Evolutionary conservation across 1,139 yeast genomes (phyloP), one percentile per base, ranked within the genome.

Genomic region (Hyphopichia burtonii): DNA sequence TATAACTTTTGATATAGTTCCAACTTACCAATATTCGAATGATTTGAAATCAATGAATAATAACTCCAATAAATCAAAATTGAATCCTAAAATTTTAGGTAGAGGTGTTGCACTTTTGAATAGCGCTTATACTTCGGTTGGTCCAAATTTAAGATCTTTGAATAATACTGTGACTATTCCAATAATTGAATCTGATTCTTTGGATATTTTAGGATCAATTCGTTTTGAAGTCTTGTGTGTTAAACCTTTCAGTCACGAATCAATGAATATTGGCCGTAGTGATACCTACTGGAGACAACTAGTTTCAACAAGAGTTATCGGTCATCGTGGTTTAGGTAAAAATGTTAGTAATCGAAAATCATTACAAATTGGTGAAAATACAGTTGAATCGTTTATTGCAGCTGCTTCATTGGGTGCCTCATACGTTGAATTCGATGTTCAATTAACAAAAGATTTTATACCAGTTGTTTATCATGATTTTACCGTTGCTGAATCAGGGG

Each of bases 381-480:
- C 99, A 0, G 86, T 93, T 30, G 97, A 91, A 58, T 87, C 96
- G 1, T 93, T 93, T 53, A 87, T 93, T 58, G 96, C 96, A 10
- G 99, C 99, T 0, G 96, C 98, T 0, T 90, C 96, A 4, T 70
- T 93, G 51, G 99, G 99, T 31, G 93, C 93, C 1, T 82, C 90
- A 1, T 85, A 85, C 55, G 97, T 95, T 41, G 99, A 93, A 63
- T 93, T 93, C 61, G 99, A 93, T 63, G 98, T 93, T 31, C 99
- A 93, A 62, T 70, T 93, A 51, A 93, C 99, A n/a, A 90, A 90
- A 58, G 98, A 93, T 63, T 74, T 74, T 50, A 82, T 89, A 11
- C 98, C 98, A 1, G 98, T 93, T 11, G 86, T 93, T 32, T 93
- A 93, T 58, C 99, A 93, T 61, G 99, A 93, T 62, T 93, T 93